Evolutionary conservation across 257 asterid genomes (phyloP), one percentile per base, ranked within the genome.

Genomic region (Striga asiatica): DNA sequence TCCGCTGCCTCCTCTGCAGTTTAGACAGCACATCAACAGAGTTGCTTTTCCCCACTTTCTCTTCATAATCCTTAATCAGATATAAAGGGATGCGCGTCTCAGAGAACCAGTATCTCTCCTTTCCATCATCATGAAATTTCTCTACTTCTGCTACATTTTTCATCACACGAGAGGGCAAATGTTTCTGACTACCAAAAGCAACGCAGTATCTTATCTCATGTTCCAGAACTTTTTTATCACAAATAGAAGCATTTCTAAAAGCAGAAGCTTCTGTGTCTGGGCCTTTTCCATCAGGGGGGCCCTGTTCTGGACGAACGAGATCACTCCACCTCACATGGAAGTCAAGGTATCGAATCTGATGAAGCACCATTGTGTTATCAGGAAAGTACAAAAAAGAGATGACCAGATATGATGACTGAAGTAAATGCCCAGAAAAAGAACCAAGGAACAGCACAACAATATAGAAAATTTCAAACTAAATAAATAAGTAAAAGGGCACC

Each of bases 91-190:
- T 67, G 21, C 73, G 78, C 24, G 73, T 70, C 75, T 88, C 92
- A 29, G 80, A 71, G 65, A 88, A 85, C 97, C 97, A 88, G 67
- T 80, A 75, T 67, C 73, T 80, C 66, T 80, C 89, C 70, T 63
- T 74, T 38, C 78, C 94, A 46, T 72, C 81, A 54, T 58, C 68
- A 23, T 50, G 70, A 31, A 38, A 75, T 72, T 82, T 59, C 76
- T 77, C 94, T 23, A 62, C 65, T 73, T 88, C 92, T 39, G 58
- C 16, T 23, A 82, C 37, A 68, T 69, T 74, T 80, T 84, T 84
- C 94, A 77, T 74, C 31, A 88, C 81, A 37, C 91, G 93, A 7
- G 94, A 82, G 14, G 97, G 83, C 49, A 88, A 86, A 77, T 84
- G 94, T 51, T 84, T 88, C 77, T 83, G 93, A 73, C 67, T 75